Evolutionary conservation across 257 asterid genomes (phyloP), one percentile per base, ranked within the genome.

Genomic region (Nicotiana undulata): DNA sequence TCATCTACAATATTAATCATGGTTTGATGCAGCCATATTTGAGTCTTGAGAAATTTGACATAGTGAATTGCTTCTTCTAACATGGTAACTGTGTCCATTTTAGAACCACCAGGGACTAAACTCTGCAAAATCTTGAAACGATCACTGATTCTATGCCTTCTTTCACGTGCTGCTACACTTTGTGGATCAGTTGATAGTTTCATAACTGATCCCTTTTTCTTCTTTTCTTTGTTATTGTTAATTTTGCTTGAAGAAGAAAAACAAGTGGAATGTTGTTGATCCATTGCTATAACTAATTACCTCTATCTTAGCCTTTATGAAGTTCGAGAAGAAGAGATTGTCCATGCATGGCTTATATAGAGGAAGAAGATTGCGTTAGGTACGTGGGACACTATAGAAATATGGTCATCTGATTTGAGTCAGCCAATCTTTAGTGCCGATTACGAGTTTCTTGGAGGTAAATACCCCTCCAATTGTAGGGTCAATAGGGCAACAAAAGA

Each of bases 91-190:
- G 96, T 93, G 53, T 93, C 98, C 96, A 92, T 81, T 46, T 89
- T 93, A 9, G 90, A 84, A 8, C 97, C 96, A 0, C 98, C 97
- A 0, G 98, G 98, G 0, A 92, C 91, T 58, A 93, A 78, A 88
- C 96, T 93, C 63, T 82, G 92, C 84, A 93, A 76, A 56, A 92
- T 89, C 93, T 92, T 92, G 93, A 93, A 92, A 79, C 97, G 65
- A 76, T 93, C 92, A 79, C 97, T 93, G 72, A 93, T 92, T 51
- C 92, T 88, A 86, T 90, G 98, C 87, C 98, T 87, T 82, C 98
- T 89, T 88, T 83, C 90, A 64, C 96, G 85, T 24, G 97, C 97
- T 56, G 98, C 98, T 46, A 92, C 89, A 76, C 95, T 92, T 67
- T 93, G 98, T 9, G 96, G 97, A 83, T 92, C 96, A 3, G 97